These are phyloP conservation scores for Zizania palustris DNA, from an alignment of 202 grass and related monocot species.

Conservation along the genomic window DNA sequence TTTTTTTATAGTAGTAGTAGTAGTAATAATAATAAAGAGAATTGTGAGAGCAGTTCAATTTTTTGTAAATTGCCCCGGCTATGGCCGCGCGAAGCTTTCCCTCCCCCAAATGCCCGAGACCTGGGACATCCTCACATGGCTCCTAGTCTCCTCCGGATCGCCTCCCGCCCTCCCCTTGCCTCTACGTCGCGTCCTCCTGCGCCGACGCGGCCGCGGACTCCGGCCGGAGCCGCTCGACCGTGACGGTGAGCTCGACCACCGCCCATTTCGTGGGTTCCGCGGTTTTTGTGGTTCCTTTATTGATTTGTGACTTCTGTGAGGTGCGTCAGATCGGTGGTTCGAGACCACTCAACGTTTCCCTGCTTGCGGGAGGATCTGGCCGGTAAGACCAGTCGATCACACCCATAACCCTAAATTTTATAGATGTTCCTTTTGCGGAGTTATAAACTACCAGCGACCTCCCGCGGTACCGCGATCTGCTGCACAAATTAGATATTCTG, in stretches of 20 bases:
- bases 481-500: background rate
- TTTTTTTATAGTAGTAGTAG: no score
- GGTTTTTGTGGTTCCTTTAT: background rate
- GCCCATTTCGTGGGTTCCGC: background rate
- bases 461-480: background rate
- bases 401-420: background rate
- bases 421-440: background rate
- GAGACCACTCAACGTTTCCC: slow-evolving; percentile 1
- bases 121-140: slow-evolving; percentile 44
- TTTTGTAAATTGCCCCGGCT: slow-evolving; percentile 39
- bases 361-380: slow-evolving; percentile 47
- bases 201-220: background rate
- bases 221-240: slow-evolving; percentile 35
- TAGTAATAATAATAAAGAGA: no score
- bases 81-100: slow-evolving; percentile 35
- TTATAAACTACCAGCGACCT: background rate
- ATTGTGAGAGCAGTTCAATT: no score
- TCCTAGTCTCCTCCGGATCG: slow-evolving; percentile 53
- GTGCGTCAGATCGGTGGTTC: slow-evolving; percentile 49
- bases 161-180: slow-evolving; percentile 36
- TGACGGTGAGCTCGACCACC: slow-evolving; percentile 16
- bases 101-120: slow-evolving; percentile 57
- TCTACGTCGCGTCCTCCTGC: slow-evolving; percentile 22
- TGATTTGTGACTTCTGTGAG: slow-evolving; percentile 19
- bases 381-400: slow-evolving; percentile 46